These are phyloP conservation scores for Rhazya stricta DNA, from an alignment of 257 asterid species.

Conservation along the genomic window DNA sequence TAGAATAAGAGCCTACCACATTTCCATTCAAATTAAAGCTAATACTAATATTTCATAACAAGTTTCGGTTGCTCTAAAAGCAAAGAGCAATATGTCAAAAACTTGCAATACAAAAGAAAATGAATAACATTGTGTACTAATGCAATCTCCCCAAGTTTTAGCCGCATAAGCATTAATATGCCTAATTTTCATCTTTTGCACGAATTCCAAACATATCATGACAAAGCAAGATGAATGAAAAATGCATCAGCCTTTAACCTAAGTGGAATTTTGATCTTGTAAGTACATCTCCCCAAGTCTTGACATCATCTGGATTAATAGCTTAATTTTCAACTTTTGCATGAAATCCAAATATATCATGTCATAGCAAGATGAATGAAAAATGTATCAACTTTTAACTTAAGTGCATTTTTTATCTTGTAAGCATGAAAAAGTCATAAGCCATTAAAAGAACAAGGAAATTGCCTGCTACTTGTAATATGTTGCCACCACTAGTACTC, in stretches of 20 bases:
- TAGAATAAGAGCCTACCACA: not conserved
- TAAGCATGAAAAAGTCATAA: not conserved
- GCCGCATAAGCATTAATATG: not conserved
- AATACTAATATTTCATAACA: not conserved
- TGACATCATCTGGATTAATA: too few relatives aligned
- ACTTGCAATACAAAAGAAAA: not conserved
- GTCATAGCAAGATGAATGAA: too few relatives aligned
- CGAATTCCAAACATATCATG: not conserved
- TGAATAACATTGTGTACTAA: not conserved
- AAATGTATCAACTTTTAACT: too few relatives aligned
- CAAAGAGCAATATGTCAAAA: not conserved
- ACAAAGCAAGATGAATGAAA: not conserved
- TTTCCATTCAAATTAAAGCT: not conserved
- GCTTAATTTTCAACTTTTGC: too few relatives aligned
- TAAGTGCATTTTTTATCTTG: not conserved
- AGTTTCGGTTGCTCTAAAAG: not conserved
- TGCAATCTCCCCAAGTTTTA: not conserved
- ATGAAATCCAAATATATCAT: too few relatives aligned
- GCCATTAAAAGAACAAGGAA: not conserved
- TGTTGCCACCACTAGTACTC: constrained; percentile 50
- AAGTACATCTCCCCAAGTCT: too few relatives aligned
- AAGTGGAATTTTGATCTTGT: too few relatives aligned
- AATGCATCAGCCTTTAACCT: not conserved
- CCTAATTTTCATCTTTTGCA: not conserved
- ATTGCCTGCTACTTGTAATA: constrained; percentile 36